Base-by-base conservation (phyloP, 148 eudicot species). In the Amaranthus palmeri region DNA sequence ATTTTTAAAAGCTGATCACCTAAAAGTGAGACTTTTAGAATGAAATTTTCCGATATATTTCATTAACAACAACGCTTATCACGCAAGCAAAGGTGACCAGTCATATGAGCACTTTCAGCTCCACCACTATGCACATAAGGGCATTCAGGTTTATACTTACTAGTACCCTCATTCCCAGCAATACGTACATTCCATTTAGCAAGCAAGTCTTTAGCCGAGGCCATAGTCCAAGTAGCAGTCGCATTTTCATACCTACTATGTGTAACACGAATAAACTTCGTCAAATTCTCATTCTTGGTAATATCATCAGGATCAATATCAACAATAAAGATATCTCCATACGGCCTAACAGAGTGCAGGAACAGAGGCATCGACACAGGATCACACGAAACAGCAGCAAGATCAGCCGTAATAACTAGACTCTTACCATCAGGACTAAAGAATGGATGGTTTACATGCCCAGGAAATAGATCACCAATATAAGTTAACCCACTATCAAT, bases 381-480 rank as follows among this genome's bases (percentile, higher is more conserved):
- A 11, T 77, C 80, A 8, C 54, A 57, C 4, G 80, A 77, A 15
- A 77, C 75, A 1, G 54, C 80, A 5, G 80, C 80, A 17, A 77
- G 43, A 43, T 77, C 80, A 4, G 80, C 47, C 0, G 54, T 3
- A 14, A 77, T 43, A 6, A 77, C 61, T 0, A 77, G 50, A 47
- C 72, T 77, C 61, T 25, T 69, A 2, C 73, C 73, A 18, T 75
- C 73, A 1, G 78, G 73, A 17, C 78, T 75, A 18, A 71, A 54
- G 44, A 61, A 65, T 0, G 75, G 75, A 67, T 71, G 80, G 52
- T 15, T 54, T 3, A 54, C 69, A 50, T 77, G 71, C 0, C 80
- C 80, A 0, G 75, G 44, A 15, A 71, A 43, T 54, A 65, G 4
- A 6, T 54, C 74, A 15, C 25, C 5, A 0, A 4, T 3, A 0